Base-by-base conservation (phyloP, 495 filamentous ascomycete species). In the Bacidia rubella region DNA sequence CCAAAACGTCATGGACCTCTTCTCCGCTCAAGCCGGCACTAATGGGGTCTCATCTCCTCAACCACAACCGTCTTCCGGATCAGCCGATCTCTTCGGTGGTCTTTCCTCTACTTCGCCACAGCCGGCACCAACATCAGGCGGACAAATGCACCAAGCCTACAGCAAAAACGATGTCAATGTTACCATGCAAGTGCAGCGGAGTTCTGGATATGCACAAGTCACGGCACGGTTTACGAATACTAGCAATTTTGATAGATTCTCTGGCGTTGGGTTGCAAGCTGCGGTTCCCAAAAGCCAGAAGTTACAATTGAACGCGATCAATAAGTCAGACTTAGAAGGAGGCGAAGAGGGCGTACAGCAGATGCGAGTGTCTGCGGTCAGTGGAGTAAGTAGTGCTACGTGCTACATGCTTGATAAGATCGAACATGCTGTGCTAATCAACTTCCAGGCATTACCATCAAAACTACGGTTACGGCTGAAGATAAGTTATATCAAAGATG, bases 241-340 rank as follows among this genome's bases (percentile, higher is more conserved):
- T 1, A 82, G 80, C 12, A 77, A 75, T 49, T 78, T 81, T 47
- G 71, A 71, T 24, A 61, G 66, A n/a, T 74, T 97, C 44, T 74
- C 78, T 15, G 75, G 70, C 29, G 85, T 96, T 17, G 82, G 81
- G 4, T 63, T 98, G 49, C 93, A 97, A 66, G 93, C 90, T 44
- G 92, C 92, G 3, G 92, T 97, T 55, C 93, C 92, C 4, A 96
- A 95, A 70, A 87, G 82, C 32, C 93, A 97, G 67, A 90, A 86
- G 61, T 65, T 98, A 55, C 86, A 94, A 65, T 70, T 98, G 47
- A 83, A 89, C 61, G 85, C 82, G 49, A 92, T 98, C 54, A 92
- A 81, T 51, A 83, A 77, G 59, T 66, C 80, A 1, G 87, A 94
- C 41, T 64, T 98, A 15, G 79, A 74, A 11, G 74, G 77, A 2